Percentiles rank a stretch among this genome's conserved stretches.
These are phyloP conservation scores for Trypanosoma melophagium DNA, from an alignment of 208 protist species.

Conservation along the genomic window DNA sequence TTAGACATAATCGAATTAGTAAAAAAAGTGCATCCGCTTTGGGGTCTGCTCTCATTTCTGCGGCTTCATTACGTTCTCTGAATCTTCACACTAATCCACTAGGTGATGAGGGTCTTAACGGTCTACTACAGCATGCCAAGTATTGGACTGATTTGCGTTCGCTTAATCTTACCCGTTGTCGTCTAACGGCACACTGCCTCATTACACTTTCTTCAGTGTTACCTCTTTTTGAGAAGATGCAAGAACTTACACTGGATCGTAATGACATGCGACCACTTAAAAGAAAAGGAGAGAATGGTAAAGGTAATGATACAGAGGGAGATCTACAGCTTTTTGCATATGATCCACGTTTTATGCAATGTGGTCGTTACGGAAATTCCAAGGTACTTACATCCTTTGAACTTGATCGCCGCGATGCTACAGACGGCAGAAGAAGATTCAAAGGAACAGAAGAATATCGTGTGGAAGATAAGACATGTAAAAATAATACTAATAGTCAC, in stretches of 20 bases:
- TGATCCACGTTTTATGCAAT: slow-evolving; percentile 55
- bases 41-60: slow-evolving; percentile 35
- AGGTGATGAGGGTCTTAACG: slow-evolving; percentile 44
- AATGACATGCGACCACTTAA: slow-evolving; percentile 50
- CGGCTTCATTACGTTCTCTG: slow-evolving; percentile 36
- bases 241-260: slow-evolving; percentile 56
- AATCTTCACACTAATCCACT: slow-evolving; percentile 62
- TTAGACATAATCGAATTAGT: slow-evolving; percentile 62
- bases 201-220: slow-evolving; percentile 34
- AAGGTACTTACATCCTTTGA: slow-evolving; percentile 80
- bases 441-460: slow-evolving; percentile 30
- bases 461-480: slow-evolving; percentile 15
- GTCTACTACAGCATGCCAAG: slow-evolving; percentile 32
- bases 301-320: background rate
- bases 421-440: slow-evolving; percentile 55
- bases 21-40: slow-evolving; percentile 30
- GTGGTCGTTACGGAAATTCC: slow-evolving; percentile 5
- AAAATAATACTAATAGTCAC: background rate
- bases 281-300: no score
- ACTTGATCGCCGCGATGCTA: slow-evolving; percentile 68
- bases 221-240: slow-evolving; percentile 30
- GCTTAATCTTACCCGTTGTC: slow-evolving; percentile 72
- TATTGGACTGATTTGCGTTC: slow-evolving; percentile 52
- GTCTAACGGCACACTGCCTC: slow-evolving; percentile 48
- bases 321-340: slow-evolving; percentile 61